A percentile compares a stretch with the other conserved stretches of the same genome.
Evolutionary conservation across 139 green algal species (phyloP).

Genomic region (Pedinophyceae sp.): DNA sequence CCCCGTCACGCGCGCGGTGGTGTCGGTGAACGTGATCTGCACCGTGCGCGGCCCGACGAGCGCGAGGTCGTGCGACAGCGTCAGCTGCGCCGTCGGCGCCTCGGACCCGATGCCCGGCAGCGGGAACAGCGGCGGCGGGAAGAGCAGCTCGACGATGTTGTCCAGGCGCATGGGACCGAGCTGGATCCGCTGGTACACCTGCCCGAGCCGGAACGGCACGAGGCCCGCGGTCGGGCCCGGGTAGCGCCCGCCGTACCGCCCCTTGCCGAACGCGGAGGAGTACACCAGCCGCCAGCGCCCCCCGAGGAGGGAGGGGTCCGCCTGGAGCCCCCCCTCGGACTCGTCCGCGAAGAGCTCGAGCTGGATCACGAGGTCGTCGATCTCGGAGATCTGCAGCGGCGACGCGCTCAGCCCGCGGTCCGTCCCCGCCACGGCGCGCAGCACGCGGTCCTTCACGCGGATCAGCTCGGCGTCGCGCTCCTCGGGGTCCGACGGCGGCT

Average conservation of each 20-base stretch:
- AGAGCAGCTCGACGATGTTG: background rate
- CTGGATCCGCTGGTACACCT: background rate
- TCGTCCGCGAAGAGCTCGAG: too few species aligned
- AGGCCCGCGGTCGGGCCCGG: background rate
- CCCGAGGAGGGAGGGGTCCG: too few species aligned
- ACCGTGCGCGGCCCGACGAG: background rate
- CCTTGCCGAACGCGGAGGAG: background rate
- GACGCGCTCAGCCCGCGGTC: background rate
- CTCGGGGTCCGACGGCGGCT: too few species aligned
- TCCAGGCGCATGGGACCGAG: background rate
- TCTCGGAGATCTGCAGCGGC: too few species aligned
- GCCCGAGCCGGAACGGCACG: background rate
- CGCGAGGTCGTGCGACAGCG: background rate
- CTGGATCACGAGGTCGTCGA: too few species aligned
- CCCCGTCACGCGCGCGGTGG: background rate
- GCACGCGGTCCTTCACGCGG: too few species aligned
- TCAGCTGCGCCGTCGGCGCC: too few species aligned
- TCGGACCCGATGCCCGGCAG: too few species aligned
- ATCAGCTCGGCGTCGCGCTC: too few species aligned
- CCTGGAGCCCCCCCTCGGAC: too few species aligned
- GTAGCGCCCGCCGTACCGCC: background rate
- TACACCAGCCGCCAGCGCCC: background rate
- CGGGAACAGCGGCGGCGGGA: background rate
- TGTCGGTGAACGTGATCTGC: background rate
- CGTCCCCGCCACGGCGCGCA: background rate